Conservation (phyloP, 2,329 filamentous ascomycete species). For the Pseudogymnoascus verrucosus region DNA sequence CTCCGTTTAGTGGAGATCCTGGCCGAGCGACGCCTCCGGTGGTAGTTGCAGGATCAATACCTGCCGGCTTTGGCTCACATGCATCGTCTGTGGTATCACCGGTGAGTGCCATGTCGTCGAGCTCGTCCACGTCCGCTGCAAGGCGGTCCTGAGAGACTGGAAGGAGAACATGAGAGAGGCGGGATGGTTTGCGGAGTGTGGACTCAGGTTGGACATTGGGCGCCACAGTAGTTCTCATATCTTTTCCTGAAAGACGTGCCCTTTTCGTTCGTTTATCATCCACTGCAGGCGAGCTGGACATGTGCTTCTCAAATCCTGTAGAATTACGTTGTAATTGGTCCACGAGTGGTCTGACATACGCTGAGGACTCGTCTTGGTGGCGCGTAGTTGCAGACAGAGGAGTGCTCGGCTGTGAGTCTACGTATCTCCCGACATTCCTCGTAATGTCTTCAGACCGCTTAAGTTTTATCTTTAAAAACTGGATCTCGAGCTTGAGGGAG, state of each 20-base stretch:
- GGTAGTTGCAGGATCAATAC: no score
- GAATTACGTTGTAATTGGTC: neutral
- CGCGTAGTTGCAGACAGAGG: neutral
- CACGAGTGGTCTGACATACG: neutral
- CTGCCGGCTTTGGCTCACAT: neutral
- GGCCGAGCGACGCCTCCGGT: neutral
- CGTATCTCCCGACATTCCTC: neutral
- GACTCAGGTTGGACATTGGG: neutral
- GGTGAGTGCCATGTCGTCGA: neutral
- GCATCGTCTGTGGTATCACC: neutral
- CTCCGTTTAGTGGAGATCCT: neutral
- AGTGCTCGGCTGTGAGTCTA: neutral
- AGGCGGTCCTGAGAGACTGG: neutral
- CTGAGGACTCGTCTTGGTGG: neutral
- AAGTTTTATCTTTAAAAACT: conserved; percentile 17
- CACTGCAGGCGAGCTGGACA: neutral
- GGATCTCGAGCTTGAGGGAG: conserved; percentile 19
- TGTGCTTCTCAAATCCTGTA: neutral
- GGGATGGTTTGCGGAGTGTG: conserved; percentile 5
- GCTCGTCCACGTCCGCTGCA: neutral
- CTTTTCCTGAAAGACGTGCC: neutral
- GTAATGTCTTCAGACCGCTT: conserved; percentile 13
- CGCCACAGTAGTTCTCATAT: neutral
- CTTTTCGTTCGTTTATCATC: neutral
- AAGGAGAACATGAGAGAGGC: neutral